Base-by-base conservation (phyloP, 2,329 filamentous ascomycete genomes). In the Cercospora zeae-maydis region DNA sequence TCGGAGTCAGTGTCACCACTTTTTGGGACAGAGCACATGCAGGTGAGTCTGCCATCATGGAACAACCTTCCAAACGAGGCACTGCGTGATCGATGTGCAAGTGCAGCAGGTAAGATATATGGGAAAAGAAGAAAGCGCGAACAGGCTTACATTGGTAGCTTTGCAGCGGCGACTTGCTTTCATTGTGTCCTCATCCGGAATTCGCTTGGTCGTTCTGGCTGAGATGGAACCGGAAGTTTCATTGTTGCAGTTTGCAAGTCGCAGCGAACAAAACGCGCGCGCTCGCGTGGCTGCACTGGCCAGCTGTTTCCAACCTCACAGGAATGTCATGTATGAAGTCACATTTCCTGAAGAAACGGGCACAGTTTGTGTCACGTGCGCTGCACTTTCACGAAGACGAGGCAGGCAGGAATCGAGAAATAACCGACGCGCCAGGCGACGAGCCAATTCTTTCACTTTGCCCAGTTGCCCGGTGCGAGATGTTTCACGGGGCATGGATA, bases 201-300 rank as follows among this genome's bases (percentile, higher is more conserved):
- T 19, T 53, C 13, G 27, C 19, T 3, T 45, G 7, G 39, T 45
- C 14, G 49, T n/a, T 33, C 30, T 16, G n/a, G 47, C 47, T 14
- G 11, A 27, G 24, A 3, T 27, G 24, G 24, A 27, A 27, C 24
- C 6, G 24, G 24, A 27, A 27, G 24, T 31, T 53, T 14, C 49
- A 53, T 53, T 53, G 49, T 53, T 53, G 49, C 49, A 27, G 6
- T 6, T n/a, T n/a, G 49, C 49, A 27, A 52, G 49, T 13, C 19
- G 49, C 30, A 33, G 37, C 54, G 54, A 37, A 47, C 54, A n/a
- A 21, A 47, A 33, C 36, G 27, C n/a, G 16, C 37, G 36, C 37
- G 39, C 39, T 27, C 36, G 36, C 54, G 54, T 42, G 53, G 54
- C 55, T 24, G 55, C 55, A 58, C 39, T 21, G 55, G 45, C 55